phyloP scores from a whole-genome alignment of 108 stramenopile species.

The Schizochytrium sp. region DNA sequence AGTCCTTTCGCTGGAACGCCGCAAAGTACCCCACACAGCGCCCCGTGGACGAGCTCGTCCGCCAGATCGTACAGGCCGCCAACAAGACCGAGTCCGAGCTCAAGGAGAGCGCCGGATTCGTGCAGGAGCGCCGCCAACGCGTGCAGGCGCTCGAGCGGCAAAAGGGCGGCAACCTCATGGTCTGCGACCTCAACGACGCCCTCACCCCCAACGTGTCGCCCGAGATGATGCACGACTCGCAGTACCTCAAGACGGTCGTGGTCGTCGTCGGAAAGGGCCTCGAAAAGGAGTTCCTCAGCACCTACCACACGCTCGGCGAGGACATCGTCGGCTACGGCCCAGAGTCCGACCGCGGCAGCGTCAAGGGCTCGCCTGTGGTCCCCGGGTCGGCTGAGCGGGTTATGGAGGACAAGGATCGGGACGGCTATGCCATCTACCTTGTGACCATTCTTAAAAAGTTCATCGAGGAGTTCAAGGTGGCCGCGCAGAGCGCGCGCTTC shows the following conservation, averaged over 20 bases:
- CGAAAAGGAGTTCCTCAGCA: constrained; percentile 58
- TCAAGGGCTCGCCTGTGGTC: constrained; percentile 82
- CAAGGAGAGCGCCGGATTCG: constrained; percentile 66
- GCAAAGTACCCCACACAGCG: constrained; percentile 81
- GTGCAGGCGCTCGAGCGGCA: constrained; percentile 63
- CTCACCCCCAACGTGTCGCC: constrained; percentile 63
- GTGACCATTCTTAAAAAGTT: constrained; percentile 84
- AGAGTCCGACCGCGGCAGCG: constrained; percentile 63
- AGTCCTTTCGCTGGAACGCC: constrained; percentile 86
- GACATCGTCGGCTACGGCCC: constrained; percentile 73
- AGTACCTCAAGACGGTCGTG: constrained; percentile 78
- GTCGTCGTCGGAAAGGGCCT: constrained; percentile 63
- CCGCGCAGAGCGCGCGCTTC: constrained; percentile 79
- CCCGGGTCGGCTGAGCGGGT: constrained; percentile 68
- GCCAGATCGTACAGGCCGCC: constrained; percentile 64
- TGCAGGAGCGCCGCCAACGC: constrained; percentile 59
- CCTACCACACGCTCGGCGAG: constrained; percentile 55
- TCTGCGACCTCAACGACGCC: constrained; percentile 72
- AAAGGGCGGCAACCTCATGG: constrained; percentile 67
- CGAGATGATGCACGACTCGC: constrained; percentile 64
- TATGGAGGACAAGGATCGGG: constrained; percentile 55
- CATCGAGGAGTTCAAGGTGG: constrained; percentile 65
- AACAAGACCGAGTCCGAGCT: constrained; percentile 77
- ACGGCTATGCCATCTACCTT: constrained; percentile 63
- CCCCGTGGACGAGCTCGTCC: constrained; percentile 71